Evolutionary conservation across 257 asterid genomes (phyloP), one percentile per base, ranked within the genome.

Genomic region (Salvia hispanica): DNA sequence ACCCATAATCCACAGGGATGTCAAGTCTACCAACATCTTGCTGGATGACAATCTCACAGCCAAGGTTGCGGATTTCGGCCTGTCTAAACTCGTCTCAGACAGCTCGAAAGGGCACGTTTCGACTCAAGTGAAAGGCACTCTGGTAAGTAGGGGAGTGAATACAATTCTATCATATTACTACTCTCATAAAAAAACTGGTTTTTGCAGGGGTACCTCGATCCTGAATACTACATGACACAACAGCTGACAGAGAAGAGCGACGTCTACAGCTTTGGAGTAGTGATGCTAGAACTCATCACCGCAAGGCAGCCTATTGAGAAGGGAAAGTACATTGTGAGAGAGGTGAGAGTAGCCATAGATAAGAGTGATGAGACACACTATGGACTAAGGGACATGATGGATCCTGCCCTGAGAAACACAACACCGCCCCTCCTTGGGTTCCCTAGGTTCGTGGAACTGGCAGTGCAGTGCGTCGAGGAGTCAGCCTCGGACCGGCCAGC

Each of bases 211-310:
- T 93, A 93, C 65, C 81, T 90, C 11, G 98, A 93, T 72, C 98
- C 98, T 0, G 98, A 93, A 31, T 90, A 93, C 84, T 93, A 93
- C 72, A 85, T 90, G 97, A 90, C 94, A n/a, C 96, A 93, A 70
- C 94, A 93, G 63, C 48, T 90, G 62, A 93, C 98, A 0, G 98
- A 93, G 51, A 93, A 86, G 73, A 93, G 98, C 59, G 97, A 93
- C 34, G 95, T 93, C 0, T 93, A 90, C 79, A 93, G 98, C 77
- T 93, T 90, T 57, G 98, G 98, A 0, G 97, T 92, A 71, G 95
- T 92, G 67, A 90, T 92, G 97, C 96, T 92, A 3, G 98, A 92
- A 69, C 88, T 92, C 54, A 80, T 92, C 51, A 82, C 97, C 0
- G 87, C 95, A 0, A 92, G 76, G 76, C 91, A 84, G 77, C 98